Evolutionary conservation across 2,329 filamentous ascomycete species (phyloP).

Genomic region (Sarocladium strictum): DNA sequence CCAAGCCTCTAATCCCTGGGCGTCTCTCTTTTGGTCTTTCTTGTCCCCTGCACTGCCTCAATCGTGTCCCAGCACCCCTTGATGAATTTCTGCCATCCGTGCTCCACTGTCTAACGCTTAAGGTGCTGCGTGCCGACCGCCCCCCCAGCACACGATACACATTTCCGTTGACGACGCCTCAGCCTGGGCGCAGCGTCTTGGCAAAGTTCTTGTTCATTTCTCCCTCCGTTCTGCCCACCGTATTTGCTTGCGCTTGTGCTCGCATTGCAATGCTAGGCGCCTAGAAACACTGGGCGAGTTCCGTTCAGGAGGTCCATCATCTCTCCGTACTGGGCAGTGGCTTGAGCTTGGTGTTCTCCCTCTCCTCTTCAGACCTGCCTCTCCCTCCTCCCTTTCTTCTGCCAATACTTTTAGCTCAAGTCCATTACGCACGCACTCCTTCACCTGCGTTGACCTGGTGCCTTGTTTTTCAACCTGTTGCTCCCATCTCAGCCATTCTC

Average conservation of each 20-base stretch:
- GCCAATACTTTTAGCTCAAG: constrained; percentile 5
- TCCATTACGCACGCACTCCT: constrained; percentile 7
- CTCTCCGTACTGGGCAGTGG: not conserved
- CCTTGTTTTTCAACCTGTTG: constrained; percentile 1
- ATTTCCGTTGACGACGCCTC: constrained; percentile 1
- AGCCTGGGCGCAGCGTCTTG: constrained; percentile 2
- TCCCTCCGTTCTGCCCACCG: not conserved
- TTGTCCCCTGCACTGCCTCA: constrained; percentile 5
- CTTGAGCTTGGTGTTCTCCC: not conserved
- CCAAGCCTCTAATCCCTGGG: not conserved
- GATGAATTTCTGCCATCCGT: not conserved
- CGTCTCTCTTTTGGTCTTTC: not conserved
- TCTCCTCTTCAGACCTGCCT: not conserved
- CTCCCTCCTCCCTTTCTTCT: not conserved
- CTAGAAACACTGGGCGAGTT: not conserved
- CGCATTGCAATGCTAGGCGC: not conserved
- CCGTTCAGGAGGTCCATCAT: not conserved
- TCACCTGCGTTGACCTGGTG: not conserved
- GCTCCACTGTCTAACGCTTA: not conserved
- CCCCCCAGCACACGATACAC: not conserved
- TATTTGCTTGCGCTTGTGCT: not conserved
- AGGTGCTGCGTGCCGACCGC: not conserved
- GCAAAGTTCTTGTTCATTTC: not conserved
- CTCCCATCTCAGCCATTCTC: not conserved
- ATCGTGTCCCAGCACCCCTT: not conserved